Evolutionary conservation across 169 alveolate species (phyloP).

Genomic region (Miamiensis avidus): DNA sequence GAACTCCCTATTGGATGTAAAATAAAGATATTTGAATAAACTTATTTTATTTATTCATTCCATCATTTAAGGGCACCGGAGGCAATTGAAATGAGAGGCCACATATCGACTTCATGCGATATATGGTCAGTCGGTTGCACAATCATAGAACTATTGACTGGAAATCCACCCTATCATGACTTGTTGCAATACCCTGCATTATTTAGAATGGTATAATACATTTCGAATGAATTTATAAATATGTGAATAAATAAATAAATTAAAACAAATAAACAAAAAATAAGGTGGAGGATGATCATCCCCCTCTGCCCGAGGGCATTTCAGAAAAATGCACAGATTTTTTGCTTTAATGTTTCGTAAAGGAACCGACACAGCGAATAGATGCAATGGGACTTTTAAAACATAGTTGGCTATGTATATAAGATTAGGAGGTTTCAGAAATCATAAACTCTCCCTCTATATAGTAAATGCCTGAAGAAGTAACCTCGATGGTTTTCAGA

Average conservation of each 20-base stretch:
- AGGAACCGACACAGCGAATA: slow-evolving; percentile 65
- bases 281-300: slow-evolving; percentile 61
- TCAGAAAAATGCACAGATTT: slow-evolving; percentile 72
- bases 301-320: slow-evolving; percentile 79
- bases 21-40: slow-evolving; percentile 38
- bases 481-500: slow-evolving; percentile 41
- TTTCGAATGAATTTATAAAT: too few relatives aligned
- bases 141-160: slow-evolving; percentile 81
- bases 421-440: slow-evolving; percentile 17
- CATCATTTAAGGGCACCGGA: slow-evolving; percentile 37
- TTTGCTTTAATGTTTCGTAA: slow-evolving; percentile 72
- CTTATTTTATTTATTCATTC: slow-evolving; percentile 18
- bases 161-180: slow-evolving; percentile 84
- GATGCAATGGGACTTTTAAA: slow-evolving; percentile 58
- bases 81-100: slow-evolving; percentile 43
- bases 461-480: slow-evolving; percentile 52
- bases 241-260: too few relatives aligned
- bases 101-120: slow-evolving; percentile 53
- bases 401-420: slow-evolving; percentile 63
- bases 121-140: slow-evolving; percentile 89
- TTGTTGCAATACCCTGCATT: slow-evolving; percentile 69
- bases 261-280: too few relatives aligned
- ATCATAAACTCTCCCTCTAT: slow-evolving; percentile 41
- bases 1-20: slow-evolving; percentile 83
- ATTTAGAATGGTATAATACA: slow-evolving; percentile 62